These are phyloP conservation scores for Mucor saturninus DNA, from an alignment of 371 early-diverging fungal genomes.

Conservation along the genomic window DNA sequence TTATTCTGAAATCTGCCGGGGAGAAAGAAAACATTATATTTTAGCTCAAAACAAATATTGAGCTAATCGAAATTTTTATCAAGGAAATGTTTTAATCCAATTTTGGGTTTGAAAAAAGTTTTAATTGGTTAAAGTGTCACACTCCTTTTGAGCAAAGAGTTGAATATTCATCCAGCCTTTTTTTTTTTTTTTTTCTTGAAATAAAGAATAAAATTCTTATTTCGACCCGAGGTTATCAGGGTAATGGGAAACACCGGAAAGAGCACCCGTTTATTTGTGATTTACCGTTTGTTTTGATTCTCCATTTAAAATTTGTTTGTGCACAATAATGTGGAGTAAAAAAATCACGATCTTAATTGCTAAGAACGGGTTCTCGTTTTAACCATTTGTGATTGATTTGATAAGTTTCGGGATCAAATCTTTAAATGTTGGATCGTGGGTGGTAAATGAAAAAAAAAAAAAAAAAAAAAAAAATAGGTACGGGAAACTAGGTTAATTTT, in stretches of 20 bases:
- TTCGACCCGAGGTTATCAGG: neutral
- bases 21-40: no score
- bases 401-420: constrained; percentile 1
- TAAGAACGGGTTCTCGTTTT: neutral
- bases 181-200: no score
- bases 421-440: neutral
- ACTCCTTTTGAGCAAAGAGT: no score
- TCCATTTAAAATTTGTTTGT: neutral
- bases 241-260: neutral
- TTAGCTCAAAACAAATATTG: no score
- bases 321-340: constrained; percentile 4
- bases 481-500: neutral
- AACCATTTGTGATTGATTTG: neutral
- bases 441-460: neutral
- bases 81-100: no score
- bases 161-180: no score
- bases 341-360: constrained; percentile 2
- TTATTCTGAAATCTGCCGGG: no score
- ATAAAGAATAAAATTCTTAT: neutral
- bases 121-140: no score
- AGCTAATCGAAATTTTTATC: no score
- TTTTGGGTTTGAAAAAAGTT: no score
- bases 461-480: neutral
- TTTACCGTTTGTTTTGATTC: constrained; percentile 2
- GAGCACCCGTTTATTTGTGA: neutral